A percentile compares a stretch with the other conserved stretches of the same genome.
phyloP scores from a whole-genome alignment of 1,284 basidiomycete species.

The Vanrija sp. region DNA sequence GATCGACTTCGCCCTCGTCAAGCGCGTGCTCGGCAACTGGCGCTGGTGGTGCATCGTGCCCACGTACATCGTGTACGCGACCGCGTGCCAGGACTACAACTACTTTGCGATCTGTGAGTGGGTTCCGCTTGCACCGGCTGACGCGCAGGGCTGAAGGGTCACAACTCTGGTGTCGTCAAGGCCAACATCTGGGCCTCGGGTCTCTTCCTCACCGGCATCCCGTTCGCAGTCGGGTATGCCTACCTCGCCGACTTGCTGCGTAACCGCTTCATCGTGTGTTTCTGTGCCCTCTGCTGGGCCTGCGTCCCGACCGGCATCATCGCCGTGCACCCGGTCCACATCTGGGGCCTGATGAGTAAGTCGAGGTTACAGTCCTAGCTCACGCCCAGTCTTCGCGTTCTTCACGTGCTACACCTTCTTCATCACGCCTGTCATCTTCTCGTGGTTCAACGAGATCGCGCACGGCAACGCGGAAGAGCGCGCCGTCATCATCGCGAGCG shows the following conservation, averaged over 20 bases:
- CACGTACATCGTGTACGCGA: background rate
- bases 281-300: slow-evolving; percentile 17
- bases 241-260: slow-evolving; percentile 15
- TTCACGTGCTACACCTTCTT: slow-evolving; percentile 36
- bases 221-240: slow-evolving; percentile 27
- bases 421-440: slow-evolving; percentile 37
- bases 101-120: slow-evolving; percentile 17
- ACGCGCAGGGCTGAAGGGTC: too few relatives aligned
- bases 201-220: slow-evolving; percentile 5
- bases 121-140: background rate
- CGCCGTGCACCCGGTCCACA: slow-evolving; percentile 11
- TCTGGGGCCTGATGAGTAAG: too few relatives aligned
- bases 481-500: slow-evolving; percentile 35
- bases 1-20: slow-evolving; percentile 18
- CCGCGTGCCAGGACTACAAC: slow-evolving; percentile 12
- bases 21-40: slow-evolving; percentile 21
- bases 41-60: slow-evolving; percentile 24
- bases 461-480: slow-evolving; percentile 31
- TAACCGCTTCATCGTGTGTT: slow-evolving; percentile 12
- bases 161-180: slow-evolving; percentile 12
- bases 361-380: slow-evolving; percentile 10
- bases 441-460: slow-evolving; percentile 27
- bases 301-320: slow-evolving; percentile 34
- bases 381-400: slow-evolving; percentile 18
- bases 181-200: too few relatives aligned